Evolutionary conservation across 306 rosid genomes (phyloP), one percentile per base, ranked within the genome.

Genomic region (Elaeagnus macrophylla): DNA sequence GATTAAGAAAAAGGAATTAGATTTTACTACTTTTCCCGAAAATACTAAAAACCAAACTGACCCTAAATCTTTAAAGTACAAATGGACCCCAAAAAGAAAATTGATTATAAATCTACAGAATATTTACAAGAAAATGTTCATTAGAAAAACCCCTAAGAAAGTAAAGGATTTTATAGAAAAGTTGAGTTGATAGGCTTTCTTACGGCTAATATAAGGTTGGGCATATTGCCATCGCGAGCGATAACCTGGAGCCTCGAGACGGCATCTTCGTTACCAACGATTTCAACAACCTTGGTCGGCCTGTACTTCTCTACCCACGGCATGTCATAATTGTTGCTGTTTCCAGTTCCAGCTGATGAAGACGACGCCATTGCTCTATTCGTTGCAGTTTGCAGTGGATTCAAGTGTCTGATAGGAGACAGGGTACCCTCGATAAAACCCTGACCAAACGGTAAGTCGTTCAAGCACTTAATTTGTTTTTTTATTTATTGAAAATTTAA

Each of bases 271-370:
- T 90, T 86, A 64, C 95, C 97, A 12, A 90, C 95, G 40, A 90
- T 86, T 77, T 90, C 95, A 5, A 51, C 59, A 59, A 86, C 86
- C 72, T 75, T 90, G 80, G 0, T 56, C 62, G 97, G 97, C 55
- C 96, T 82, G 75, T 77, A 91, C 82, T 91, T 91, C 83, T 91
- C 97, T 7, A 91, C 87, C 97, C 97, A 91, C 12, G 97, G 95
- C 1, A 82, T 68, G 56, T 91, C 96, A 69, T 84, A 91, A 67
- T 12, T 57, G 64, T 7, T 64, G 62, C 67, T 40, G 39, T 35
- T 51, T 55, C 54, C 53, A 15, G 73, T 10, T n/a, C n/a, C n/a
- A n/a, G n/a, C n/a, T 0, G 43, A 40, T 5, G 60, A 46, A 11
- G 61, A 54, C 1, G 77, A 60, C 60, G 81, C 77, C 95, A 91